phyloP scores from a whole-genome alignment of 140 eudicot genomes.

The Erigeron philadelphicus region DNA sequence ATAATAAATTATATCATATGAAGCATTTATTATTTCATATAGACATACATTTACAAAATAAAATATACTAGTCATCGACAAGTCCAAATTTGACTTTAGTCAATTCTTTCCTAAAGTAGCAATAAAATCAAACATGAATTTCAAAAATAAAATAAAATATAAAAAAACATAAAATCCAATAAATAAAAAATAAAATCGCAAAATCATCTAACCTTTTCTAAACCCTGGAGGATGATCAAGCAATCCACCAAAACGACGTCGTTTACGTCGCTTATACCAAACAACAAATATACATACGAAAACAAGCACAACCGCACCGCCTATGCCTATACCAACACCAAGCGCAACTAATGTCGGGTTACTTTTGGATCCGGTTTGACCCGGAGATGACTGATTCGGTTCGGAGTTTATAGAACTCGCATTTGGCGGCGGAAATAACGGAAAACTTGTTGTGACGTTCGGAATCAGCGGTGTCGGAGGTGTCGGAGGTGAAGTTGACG shows the following conservation, averaged over 20 bases:
- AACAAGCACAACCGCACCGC: conserved; percentile 56
- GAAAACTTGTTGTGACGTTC: conserved; percentile 14
- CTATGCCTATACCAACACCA: conserved; percentile 72
- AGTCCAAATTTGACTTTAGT: conserved; percentile 1
- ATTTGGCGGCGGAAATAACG: conserved; percentile 35
- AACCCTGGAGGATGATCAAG: conserved; percentile 30
- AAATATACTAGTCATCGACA: neutral
- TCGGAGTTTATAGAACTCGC: conserved; percentile 19
- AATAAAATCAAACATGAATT: neutral
- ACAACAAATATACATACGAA: conserved; percentile 47
- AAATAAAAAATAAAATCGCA: neutral
- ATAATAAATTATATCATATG: too few relatives aligned
- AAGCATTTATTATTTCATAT: too few relatives aligned
- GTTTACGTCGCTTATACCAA: conserved; percentile 53
- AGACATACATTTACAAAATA: too few relatives aligned
- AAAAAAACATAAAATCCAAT: neutral
- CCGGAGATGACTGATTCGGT: conserved; percentile 26
- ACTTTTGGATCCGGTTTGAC: conserved; percentile 18
- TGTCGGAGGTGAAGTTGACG: conserved; percentile 33
- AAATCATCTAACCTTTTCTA: conserved; percentile 23
- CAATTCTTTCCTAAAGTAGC: neutral
- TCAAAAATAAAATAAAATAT: neutral
- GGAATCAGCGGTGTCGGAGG: conserved; percentile 27
- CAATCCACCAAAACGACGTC: conserved; percentile 28
- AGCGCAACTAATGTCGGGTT: conserved; percentile 49